Evolutionary conservation across 2,329 filamentous ascomycete genomes (phyloP), one percentile per base, ranked within the genome.

Genomic region (Allantophomopsis lycopodina): DNA sequence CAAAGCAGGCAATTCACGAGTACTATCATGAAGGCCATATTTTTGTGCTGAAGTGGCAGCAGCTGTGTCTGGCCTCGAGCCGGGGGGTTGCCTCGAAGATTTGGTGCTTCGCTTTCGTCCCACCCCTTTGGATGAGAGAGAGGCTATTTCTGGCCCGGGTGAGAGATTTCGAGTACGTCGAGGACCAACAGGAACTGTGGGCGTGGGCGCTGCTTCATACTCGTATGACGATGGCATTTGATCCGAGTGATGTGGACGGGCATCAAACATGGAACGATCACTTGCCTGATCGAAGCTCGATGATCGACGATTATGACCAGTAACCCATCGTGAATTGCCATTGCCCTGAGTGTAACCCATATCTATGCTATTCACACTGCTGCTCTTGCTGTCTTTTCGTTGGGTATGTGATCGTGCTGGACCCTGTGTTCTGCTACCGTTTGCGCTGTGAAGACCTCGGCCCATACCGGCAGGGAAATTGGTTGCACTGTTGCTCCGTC

Each of bases 171-270:
- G 61, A 35, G 59, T 50, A 47, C 71, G 63, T 45, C 86, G 76
- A 41, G 88, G 85, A 5, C 88, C 88, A 37, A 71, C 80, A 28
- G 85, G 86, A 30, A 95, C 70, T 20, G 78, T 88, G 5, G 89
- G 89, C 31, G 81, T 89, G 12, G 89, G 88, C 18, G 87, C 88
- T 38, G 86, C 83, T 55, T 91, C 83, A 60, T 80, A 77, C 50
- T 81, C 73, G 49, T 70, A 55, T 16, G 42, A 41, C 33, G 48
- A 47, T 21, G 40, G 37, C 33, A 47, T 48, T 39, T 46, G 60
- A 52, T 31, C 59, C 48, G 42, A 49, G 49, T 17, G 55, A 13
- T 34, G 32, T 4, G 23, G 23, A 3, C 23, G 23, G 44, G 31
- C 64, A 55, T 43, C 46, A 40, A 58, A 52, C 7, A 44, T 44